Base-by-base conservation (phyloP, 768 basidiomycete genomes). In the Calocera cornea region DNA sequence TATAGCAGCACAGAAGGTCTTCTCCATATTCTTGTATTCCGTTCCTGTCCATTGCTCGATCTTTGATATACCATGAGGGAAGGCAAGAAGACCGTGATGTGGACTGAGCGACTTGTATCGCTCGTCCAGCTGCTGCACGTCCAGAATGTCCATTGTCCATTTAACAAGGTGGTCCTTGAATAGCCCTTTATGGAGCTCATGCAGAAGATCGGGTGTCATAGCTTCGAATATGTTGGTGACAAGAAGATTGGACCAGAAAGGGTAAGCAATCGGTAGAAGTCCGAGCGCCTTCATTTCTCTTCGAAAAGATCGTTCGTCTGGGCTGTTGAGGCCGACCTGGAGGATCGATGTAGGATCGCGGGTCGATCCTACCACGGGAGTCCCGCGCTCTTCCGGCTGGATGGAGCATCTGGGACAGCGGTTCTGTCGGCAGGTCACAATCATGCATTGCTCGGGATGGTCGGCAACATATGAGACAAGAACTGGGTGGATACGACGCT, bases 101-200 rank as follows among this genome's bases (percentile, higher is more conserved):
- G 27, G 14, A 1, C 73, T 66, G 68, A 74, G 67, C 0, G 60
- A 67, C 29, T 68, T 60, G 67, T 73, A 72, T 0, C 66, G 41
- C 10, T 38, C 27, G 31, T 75, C 70, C 3, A 75, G 10, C 33
- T 73, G 71, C 1, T 44, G 65, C 14, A 54, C 33, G 2, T 70
- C 71, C 0, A 70, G 27, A 7, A 71, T 33, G 2, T 27, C 29
- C 19, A 10, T 49, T 27, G 70, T 74, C 81, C 81, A 82, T 3
- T 71, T 74, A 0, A 77, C 73, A 1, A 80, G 64, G 64, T 82
- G 81, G 64, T 81, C 77, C 64, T 80, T 80, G 75, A 82, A 80
- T 1, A 81, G 67, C 0, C 82, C 82, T 69, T 83, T 79, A 71
- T 82, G 77, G 0, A 83, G 72, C 69, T 82, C 80, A 68, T 84